Conservation (phyloP, 108 stramenopile genomes). For the Schizochytrium sp. region DNA sequence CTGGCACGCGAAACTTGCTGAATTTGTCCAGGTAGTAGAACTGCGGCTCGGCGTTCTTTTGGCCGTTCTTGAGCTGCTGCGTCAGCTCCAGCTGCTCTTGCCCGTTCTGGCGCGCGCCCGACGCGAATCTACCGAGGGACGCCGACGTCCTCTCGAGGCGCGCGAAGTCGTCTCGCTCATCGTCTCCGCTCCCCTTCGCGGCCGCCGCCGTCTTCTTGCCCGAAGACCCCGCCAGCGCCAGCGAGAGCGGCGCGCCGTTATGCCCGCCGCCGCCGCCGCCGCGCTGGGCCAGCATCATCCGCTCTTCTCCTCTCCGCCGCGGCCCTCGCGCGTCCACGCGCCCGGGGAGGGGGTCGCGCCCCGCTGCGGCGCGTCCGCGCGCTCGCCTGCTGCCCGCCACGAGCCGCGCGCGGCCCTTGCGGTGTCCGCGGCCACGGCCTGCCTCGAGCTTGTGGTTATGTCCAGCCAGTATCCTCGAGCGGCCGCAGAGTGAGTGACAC, state of each 20-base stretch:
- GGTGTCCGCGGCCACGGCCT: too few relatives aligned
- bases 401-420: too few relatives aligned
- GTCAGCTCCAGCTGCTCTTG: not conserved
- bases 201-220: not conserved
- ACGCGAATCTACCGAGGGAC: not conserved
- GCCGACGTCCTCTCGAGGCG: not conserved
- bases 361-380: too few relatives aligned
- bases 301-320: not conserved
- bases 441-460: too few relatives aligned
- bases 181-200: not conserved
- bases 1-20: not conserved
- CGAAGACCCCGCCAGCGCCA: too few relatives aligned
- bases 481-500: too few relatives aligned
- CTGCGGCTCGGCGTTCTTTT: not conserved
- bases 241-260: too few relatives aligned
- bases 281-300: not conserved
- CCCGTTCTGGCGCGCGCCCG: not conserved
- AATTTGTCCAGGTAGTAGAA: conserved; percentile 13
- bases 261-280: not conserved
- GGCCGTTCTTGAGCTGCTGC: not conserved
- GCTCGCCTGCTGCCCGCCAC: too few relatives aligned
- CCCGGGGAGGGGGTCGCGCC: too few relatives aligned
- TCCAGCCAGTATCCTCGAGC: too few relatives aligned
- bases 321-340: not conserved
- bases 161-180: not conserved